Conservation (phyloP, 768 basidiomycete species). For the Lentinula boryana region DNA sequence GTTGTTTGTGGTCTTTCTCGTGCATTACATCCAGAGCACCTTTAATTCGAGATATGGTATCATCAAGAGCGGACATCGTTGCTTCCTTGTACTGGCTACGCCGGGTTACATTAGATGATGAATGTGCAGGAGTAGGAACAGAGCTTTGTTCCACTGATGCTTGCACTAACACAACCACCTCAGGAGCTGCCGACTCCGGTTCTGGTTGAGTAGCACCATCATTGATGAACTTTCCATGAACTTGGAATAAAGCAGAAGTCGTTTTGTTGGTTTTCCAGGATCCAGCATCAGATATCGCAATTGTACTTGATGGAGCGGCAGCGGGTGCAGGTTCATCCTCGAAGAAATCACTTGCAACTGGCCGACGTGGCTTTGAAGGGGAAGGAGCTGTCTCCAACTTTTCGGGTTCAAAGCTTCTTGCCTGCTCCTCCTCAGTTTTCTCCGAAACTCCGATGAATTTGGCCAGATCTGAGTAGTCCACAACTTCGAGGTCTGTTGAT, state of each 20-base stretch:
- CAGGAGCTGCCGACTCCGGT: background rate
- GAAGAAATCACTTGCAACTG: conserved; percentile 70
- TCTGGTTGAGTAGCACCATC: background rate
- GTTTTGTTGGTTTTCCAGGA: conserved; percentile 37
- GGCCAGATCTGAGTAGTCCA: conserved; percentile 74
- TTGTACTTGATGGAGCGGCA: conserved; percentile 4
- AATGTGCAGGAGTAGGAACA: conserved; percentile 22
- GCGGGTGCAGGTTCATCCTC: conserved; percentile 32
- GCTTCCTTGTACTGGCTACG: conserved; percentile 44
- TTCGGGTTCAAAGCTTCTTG: conserved; percentile 15
- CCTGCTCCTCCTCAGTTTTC: background rate
- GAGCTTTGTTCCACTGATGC: conserved; percentile 9
- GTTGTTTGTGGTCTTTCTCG: conserved; percentile 28
- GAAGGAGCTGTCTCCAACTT: conserved; percentile 15
- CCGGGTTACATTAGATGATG: conserved; percentile 12
- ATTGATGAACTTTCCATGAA: background rate
- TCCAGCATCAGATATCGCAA: conserved; percentile 24
- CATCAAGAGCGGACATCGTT: conserved; percentile 69
- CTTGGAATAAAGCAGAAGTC: background rate
- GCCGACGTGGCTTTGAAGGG: conserved; percentile 25
- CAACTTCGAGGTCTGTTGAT: conserved; percentile 63
- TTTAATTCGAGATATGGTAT: conserved; percentile 82
- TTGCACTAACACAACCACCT: conserved; percentile 7
- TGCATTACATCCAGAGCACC: conserved; percentile 73
- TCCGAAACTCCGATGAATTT: conserved; percentile 49